These are phyloP conservation scores for Trypanosoma congolense DNA, from an alignment of 208 protist genomes.

Conservation along the genomic window DNA sequence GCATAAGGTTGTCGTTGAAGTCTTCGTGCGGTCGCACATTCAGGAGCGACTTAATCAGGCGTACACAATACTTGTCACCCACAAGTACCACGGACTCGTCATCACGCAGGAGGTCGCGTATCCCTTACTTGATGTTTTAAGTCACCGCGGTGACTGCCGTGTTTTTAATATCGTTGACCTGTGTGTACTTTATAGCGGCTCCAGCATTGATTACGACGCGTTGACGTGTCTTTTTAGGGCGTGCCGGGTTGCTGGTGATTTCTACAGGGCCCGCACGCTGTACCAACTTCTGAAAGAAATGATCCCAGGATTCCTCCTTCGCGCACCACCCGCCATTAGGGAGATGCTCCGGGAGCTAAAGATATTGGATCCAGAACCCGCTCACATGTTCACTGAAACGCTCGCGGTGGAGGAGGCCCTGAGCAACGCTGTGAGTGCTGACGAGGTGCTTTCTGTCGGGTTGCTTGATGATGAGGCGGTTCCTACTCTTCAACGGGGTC, in stretches of 20 bases:
- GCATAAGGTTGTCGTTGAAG: conserved; percentile 29
- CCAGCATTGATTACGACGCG: conserved; percentile 61
- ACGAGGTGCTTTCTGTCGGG: conserved; percentile 6
- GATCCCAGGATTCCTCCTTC: conserved; percentile 72
- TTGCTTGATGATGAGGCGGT: conserved; percentile 12
- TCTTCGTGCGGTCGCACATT: conserved; percentile 34
- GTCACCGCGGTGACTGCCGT: conserved; percentile 66
- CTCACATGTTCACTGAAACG: conserved; percentile 40
- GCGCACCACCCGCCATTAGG: conserved; percentile 41
- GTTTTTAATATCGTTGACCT: conserved; percentile 86
- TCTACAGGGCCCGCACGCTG: conserved; percentile 71
- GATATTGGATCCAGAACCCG: conserved; percentile 40
- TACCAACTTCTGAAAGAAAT: conserved; percentile 70
- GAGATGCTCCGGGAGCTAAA: conserved; percentile 60
- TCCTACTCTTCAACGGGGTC: conserved; percentile 2
- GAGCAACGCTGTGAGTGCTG: not conserved
- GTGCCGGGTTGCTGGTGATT: conserved; percentile 70
- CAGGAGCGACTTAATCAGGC: conserved; percentile 65
- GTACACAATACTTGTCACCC: conserved; percentile 76
- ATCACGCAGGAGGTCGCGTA: conserved; percentile 61
- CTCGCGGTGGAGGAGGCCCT: not conserved
- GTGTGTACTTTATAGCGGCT: conserved; percentile 79
- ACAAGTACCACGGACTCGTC: conserved; percentile 85
- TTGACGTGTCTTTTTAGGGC: conserved; percentile 70
- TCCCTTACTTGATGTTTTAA: conserved; percentile 57